These are phyloP conservation scores for Rhodotorula babjevae DNA, from an alignment of 768 basidiomycete genomes.

Conservation along the genomic window DNA sequence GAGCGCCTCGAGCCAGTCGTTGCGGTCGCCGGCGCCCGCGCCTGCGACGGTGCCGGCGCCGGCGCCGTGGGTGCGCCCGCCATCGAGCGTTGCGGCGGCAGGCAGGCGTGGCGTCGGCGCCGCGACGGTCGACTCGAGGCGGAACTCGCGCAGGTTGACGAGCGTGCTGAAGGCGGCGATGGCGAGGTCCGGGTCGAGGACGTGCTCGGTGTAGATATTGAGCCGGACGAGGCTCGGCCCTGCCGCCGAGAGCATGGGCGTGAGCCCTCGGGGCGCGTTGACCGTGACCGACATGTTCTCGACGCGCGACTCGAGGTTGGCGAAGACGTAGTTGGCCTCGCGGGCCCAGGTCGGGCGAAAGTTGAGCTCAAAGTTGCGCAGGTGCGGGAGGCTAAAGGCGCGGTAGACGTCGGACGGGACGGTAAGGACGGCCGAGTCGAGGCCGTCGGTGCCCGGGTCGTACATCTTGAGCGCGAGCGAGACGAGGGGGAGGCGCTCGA, in stretches of 20 bases:
- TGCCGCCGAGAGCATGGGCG: neutral
- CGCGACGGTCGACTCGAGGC: conserved; percentile 80
- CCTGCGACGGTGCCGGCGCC: too few species aligned
- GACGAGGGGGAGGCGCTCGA: neutral
- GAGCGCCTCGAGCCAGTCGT: conserved; percentile 55
- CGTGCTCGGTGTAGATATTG: conserved; percentile 6
- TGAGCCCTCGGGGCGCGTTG: neutral
- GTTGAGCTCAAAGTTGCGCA: neutral
- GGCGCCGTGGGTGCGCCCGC: too few species aligned
- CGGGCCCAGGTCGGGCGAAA: neutral
- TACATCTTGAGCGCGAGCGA: neutral
- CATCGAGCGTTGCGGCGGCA: too few species aligned
- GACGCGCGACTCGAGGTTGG: neutral
- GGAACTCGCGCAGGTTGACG: conserved; percentile 28
- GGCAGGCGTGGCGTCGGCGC: conserved; percentile 62
- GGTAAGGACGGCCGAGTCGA: neutral
- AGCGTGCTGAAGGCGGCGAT: neutral
- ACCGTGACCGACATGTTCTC: neutral
- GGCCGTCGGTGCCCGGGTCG: neutral
- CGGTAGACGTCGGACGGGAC: conserved; percentile 1
- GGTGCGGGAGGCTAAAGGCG: neutral
- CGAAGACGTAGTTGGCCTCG: neutral
- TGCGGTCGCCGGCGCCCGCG: conserved; percentile 54
- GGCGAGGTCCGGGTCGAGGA: neutral
- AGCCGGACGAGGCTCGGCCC: neutral